Conservation (phyloP, 1,139 yeast species). For the Kurtzmaniella quercitrusa region DNA sequence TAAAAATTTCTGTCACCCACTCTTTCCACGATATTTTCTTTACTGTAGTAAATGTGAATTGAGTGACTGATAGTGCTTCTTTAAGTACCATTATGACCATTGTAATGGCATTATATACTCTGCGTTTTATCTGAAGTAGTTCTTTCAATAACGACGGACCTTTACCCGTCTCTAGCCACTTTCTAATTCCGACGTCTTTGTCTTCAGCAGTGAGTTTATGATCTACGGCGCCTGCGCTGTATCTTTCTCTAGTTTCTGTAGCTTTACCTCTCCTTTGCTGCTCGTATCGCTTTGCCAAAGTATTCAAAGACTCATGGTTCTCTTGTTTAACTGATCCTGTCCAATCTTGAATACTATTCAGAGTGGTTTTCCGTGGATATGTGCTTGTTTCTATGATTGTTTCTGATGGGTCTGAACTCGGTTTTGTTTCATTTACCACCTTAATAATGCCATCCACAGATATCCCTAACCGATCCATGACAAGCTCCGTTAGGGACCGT, state of each 20-base stretch:
- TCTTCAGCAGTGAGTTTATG: too few species aligned
- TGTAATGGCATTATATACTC: too few species aligned
- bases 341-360: neutral
- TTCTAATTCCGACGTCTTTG: too few species aligned
- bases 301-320: neutral
- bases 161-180: too few species aligned
- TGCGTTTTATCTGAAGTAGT: neutral
- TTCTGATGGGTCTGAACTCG: too few species aligned
- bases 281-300: neutral
- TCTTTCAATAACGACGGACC: neutral
- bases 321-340: neutral
- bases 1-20: neutral
- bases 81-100: too few species aligned
- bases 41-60: neutral
- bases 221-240: neutral
- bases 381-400: neutral
- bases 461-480: neutral
- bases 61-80: too few species aligned
- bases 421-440: too few species aligned
- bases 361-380: neutral
- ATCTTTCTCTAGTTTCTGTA: conserved; percentile 1
- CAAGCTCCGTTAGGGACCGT: neutral
- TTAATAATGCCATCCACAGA: too few species aligned
- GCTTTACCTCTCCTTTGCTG: neutral
- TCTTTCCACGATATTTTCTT: neutral